A percentile compares a stretch with the other conserved stretches of the same genome.
Conservation (phyloP, 2,329 filamentous ascomycete genomes). For the Diaporthe sp. region DNA sequence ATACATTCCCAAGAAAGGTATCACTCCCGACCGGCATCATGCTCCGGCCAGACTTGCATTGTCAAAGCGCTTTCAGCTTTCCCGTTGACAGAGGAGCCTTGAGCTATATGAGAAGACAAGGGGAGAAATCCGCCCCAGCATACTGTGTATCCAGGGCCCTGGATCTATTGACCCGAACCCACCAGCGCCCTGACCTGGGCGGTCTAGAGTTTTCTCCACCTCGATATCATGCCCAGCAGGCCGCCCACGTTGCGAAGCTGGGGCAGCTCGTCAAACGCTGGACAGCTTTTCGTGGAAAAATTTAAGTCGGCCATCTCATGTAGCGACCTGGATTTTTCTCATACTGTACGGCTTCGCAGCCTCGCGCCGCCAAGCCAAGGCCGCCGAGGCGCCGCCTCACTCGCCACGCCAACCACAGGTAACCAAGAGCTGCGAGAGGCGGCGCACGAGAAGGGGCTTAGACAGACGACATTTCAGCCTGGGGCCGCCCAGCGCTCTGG, state of each 20-base stretch:
- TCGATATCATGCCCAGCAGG: neutral
- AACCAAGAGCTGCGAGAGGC: neutral
- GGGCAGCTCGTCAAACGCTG: neutral
- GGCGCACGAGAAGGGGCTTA: neutral
- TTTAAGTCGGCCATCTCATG: neutral
- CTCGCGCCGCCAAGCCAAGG: slow-evolving; percentile 12
- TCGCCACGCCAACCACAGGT: neutral
- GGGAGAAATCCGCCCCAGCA: neutral
- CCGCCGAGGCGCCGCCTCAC: neutral
- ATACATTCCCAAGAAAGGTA: slow-evolving; percentile 2
- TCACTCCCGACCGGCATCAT: slow-evolving; percentile 17
- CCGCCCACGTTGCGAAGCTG: neutral
- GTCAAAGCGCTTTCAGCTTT: slow-evolving; percentile 15
- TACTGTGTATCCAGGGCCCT: neutral
- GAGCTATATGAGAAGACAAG: neutral
- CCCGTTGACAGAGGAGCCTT: neutral
- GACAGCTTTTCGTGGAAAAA: neutral
- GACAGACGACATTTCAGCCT: neutral
- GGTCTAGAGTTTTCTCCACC: slow-evolving; percentile 3
- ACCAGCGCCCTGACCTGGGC: slow-evolving; percentile 4
- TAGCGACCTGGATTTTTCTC: neutral
- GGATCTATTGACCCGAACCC: slow-evolving; percentile 7
- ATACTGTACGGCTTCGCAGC: slow-evolving; percentile 7
- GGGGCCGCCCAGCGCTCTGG: neutral
- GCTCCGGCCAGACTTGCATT: neutral